Evolutionary conservation across 495 filamentous ascomycete species (phyloP), one percentile per base, ranked within the genome.

Genomic region (Aspergillus haitiensis): DNA sequence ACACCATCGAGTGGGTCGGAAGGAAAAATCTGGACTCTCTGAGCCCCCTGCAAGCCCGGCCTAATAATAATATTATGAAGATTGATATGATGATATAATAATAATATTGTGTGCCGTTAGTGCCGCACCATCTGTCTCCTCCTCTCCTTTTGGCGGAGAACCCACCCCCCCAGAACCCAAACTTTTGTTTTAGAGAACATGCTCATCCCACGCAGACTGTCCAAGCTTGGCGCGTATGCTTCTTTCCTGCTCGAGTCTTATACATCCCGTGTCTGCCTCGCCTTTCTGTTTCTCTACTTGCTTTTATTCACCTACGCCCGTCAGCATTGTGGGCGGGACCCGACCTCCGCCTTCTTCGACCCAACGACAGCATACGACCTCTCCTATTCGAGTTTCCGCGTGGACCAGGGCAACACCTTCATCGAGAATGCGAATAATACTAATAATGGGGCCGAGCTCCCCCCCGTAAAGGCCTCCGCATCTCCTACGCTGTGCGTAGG

Each of bases 401-500:
- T 60, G 7, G 50, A 50, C 11, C 46, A 67, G 18, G 61, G 45
- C 27, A 42, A 51, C 31, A 27, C 45, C 1, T 67, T 55, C 16
- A 58, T 64, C 18, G 55, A 64, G n/a, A 5, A 27, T 5, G 58
- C 37, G 2, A 55, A 27, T 27, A 27, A 3, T 3, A 27, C 3
- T 27, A 27, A 62, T 35, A 53, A 50, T 18, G 11, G 7, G 13
- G 46, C 36, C 8, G 39, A 47, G 7, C 7, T 13, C 1, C 49
- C 31, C 5, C 10, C 9, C 3, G 3, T 40, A n/a, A 62, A 56
- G 35, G 37, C 46, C 13, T 57, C 60, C 21, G n/a, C n/a, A 9
- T 2, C 44, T 7, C 62, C 67, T 3, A 50, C 21, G 5, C 18
- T 70, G 3, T 70, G 67, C 45, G 34, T 70, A 1, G 67, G 67